Percentiles rank a stretch among this genome's conserved stretches.
Evolutionary conservation across 2,329 filamentous ascomycete species (phyloP).

Genomic region (Whalleya microplaca): DNA sequence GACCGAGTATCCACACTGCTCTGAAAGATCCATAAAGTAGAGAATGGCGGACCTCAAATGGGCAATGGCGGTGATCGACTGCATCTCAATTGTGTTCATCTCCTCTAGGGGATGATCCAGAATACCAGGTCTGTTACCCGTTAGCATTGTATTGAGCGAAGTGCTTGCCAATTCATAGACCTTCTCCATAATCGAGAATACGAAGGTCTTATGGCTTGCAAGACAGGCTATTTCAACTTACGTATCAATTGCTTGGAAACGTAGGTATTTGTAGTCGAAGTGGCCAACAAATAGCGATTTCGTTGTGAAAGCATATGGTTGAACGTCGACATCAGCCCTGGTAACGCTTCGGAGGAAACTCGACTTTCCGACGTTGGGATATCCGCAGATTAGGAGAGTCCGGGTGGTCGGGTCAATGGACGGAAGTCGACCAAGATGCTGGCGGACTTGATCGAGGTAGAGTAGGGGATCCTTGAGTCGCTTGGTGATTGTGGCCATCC

Average conservation of each 20-base stretch:
- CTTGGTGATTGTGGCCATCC: slow-evolving; percentile 97
- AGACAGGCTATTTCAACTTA: slow-evolving; percentile 7
- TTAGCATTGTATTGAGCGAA: slow-evolving; percentile 8
- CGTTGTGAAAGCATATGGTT: slow-evolving; percentile 98
- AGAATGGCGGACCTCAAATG: slow-evolving; percentile 93
- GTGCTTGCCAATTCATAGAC: neutral
- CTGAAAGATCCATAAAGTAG: slow-evolving; percentile 93
- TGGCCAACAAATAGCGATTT: slow-evolving; percentile 97
- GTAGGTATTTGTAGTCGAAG: slow-evolving; percentile 93
- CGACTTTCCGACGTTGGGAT: slow-evolving; percentile 97
- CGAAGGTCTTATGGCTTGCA: neutral
- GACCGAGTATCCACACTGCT: slow-evolving; percentile 76
- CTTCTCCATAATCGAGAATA: neutral
- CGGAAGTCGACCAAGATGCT: slow-evolving; percentile 95
- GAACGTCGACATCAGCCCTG: slow-evolving; percentile 92
- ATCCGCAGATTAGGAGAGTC: slow-evolving; percentile 94
- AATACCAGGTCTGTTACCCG: slow-evolving; percentile 63
- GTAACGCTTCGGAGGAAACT: slow-evolving; percentile 93
- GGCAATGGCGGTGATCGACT: slow-evolving; percentile 96
- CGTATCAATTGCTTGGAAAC: slow-evolving; percentile 86
- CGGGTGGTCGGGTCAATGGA: slow-evolving; percentile 98
- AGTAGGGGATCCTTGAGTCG: slow-evolving; percentile 91
- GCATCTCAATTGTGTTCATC: slow-evolving; percentile 99
- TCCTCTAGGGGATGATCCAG: slow-evolving; percentile 96
- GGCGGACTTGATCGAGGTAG: slow-evolving; percentile 94